Evolutionary conservation across 306 rosid species (phyloP).

Genomic region (Pueraria montana): DNA sequence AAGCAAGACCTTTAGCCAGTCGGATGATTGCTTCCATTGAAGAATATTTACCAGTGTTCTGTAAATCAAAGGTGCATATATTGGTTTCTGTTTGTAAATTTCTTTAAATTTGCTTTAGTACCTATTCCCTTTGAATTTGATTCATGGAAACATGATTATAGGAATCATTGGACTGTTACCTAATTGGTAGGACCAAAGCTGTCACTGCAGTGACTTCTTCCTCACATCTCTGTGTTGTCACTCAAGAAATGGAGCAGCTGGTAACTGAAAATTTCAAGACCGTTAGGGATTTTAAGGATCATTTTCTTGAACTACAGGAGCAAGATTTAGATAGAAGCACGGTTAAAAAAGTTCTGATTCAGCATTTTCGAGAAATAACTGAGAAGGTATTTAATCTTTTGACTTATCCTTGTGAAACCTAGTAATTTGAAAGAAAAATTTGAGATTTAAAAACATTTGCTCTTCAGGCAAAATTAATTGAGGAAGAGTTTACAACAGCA

Average conservation of each 20-base stretch:
- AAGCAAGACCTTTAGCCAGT: conserved; percentile 59
- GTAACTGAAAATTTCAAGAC: conserved; percentile 67
- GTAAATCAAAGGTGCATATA: conserved; percentile 72
- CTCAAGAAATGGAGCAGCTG: conserved; percentile 70
- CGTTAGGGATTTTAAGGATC: conserved; percentile 59
- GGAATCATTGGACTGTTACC: conserved; percentile 75
- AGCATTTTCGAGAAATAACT: conserved; percentile 67
- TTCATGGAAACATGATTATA: conserved; percentile 53
- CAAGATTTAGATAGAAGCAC: conserved; percentile 59
- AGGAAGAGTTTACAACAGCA: conserved; percentile 65
- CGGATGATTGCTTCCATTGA: conserved; percentile 65
- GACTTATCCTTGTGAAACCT: background rate
- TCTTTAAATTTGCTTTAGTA: conserved; percentile 37
- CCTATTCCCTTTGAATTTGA: conserved; percentile 32
- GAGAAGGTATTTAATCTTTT: conserved; percentile 64
- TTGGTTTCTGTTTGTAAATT: conserved; percentile 42
- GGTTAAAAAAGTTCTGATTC: conserved; percentile 61
- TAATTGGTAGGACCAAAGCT: conserved; percentile 65
- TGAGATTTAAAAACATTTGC: background rate
- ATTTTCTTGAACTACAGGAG: conserved; percentile 50
- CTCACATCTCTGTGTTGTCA: conserved; percentile 56
- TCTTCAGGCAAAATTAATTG: conserved; percentile 67
- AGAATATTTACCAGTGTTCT: conserved; percentile 65
- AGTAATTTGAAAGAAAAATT: conserved; percentile 23
- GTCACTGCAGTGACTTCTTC: conserved; percentile 53